Conservation (phyloP, 73 alveolate genomes). For the Paramecium sonneborni region DNA sequence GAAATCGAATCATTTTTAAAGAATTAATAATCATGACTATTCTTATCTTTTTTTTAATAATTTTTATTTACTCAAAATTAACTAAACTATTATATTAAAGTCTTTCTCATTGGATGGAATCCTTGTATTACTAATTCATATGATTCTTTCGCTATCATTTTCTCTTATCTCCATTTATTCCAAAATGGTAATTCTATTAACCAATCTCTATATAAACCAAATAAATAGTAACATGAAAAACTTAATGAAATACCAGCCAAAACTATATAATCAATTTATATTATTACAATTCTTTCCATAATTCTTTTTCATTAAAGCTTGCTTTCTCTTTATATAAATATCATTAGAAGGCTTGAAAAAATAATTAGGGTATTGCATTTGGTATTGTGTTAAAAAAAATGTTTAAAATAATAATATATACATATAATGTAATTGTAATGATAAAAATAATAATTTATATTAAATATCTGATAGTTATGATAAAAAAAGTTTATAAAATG, state of each 20-base stretch:
- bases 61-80: no score
- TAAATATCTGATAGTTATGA: background rate
- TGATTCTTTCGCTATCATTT: background rate
- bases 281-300: background rate
- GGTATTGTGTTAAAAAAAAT: background rate
- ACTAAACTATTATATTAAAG: no score
- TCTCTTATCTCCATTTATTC: background rate
- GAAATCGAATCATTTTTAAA: constrained; percentile 47
- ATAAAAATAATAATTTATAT: no score
- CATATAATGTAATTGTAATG: no score
- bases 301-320: background rate
- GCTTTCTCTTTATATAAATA: background rate
- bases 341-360: background rate
- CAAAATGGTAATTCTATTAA: no score
- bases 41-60: no score
- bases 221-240: background rate
- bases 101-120: no score
- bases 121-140: no score
- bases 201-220: background rate
- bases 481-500: no score
- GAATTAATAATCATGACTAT: background rate
- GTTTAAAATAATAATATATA: no score
- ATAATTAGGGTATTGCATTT: background rate
- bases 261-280: background rate
- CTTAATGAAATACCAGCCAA: background rate